A percentile compares a stretch with the other conserved stretches of the same genome.
Evolutionary conservation across 2,329 filamentous ascomycete species (phyloP).

Genomic region (Arthroderma sp.): DNA sequence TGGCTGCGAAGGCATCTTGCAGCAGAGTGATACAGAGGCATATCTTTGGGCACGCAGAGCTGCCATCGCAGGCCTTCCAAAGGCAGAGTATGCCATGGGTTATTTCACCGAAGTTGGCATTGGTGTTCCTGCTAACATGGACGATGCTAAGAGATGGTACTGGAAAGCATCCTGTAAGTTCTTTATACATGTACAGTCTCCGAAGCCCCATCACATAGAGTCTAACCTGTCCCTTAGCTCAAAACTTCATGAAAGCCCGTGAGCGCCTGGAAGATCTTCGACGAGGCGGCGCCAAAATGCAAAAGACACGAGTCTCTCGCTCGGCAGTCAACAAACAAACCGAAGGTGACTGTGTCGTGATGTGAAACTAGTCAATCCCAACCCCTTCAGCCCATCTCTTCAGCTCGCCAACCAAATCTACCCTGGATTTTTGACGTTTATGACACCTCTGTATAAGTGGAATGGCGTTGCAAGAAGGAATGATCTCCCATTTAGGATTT

Average conservation of each 20-base stretch:
- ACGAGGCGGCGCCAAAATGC: conserved; percentile 56
- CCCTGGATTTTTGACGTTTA: not conserved
- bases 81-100: conserved; percentile 96
- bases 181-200: not conserved
- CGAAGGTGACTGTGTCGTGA: conserved; percentile 75
- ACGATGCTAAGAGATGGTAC: conserved; percentile 97
- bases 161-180: conserved; percentile 87
- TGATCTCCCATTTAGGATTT: conserved; percentile 1
- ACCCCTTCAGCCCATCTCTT: conserved; percentile 2
- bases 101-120: conserved; percentile 96
- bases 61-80: conserved; percentile 71
- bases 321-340: conserved; percentile 72
- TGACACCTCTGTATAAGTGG: not conserved
- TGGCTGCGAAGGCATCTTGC: conserved; percentile 70
- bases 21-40: conserved; percentile 88
- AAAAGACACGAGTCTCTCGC: conserved; percentile 66
- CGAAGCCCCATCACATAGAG: not conserved
- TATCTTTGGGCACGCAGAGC: conserved; percentile 96
- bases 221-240: conserved; percentile 43
- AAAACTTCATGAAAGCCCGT: conserved; percentile 86
- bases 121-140: conserved; percentile 68
- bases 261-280: conserved; percentile 89
- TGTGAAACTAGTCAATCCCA: conserved; percentile 41
- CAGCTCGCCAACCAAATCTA: not conserved
- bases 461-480: not conserved